A percentile compares a stretch with the other conserved stretches of the same genome.
These are phyloP conservation scores for Parachaetomium inaequale DNA, from an alignment of 495 filamentous ascomycete species.

Conservation along the genomic window DNA sequence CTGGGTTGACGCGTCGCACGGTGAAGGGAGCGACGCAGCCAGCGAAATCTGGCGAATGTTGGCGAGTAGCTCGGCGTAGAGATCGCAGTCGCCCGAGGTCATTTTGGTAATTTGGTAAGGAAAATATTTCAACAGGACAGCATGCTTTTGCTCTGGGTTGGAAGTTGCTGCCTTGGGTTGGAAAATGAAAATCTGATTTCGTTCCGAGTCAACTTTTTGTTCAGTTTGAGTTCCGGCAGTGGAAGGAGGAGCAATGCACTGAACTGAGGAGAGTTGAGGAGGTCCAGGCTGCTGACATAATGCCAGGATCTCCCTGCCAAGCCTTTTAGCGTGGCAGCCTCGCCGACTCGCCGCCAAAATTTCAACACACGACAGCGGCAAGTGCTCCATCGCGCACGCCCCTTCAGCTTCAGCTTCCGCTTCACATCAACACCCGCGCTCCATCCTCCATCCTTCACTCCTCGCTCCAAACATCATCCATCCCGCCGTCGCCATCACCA, in stretches of 20 bases:
- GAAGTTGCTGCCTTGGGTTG: background rate
- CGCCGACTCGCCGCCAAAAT: slow-evolving; percentile 20
- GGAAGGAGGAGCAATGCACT: background rate
- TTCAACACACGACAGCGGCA: slow-evolving; percentile 13
- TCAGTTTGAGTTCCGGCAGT: slow-evolving; percentile 1
- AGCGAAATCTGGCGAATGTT: slow-evolving; percentile 84
- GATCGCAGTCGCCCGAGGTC: slow-evolving; percentile 9
- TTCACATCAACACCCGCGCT: background rate
- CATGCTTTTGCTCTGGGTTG: background rate
- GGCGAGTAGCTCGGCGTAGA: slow-evolving; percentile 84
- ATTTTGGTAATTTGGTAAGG: background rate
- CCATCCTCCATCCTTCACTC: background rate
- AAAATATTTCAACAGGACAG: background rate
- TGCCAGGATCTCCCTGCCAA: background rate
- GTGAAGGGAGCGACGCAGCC: slow-evolving; percentile 60
- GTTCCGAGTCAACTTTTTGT: background rate
- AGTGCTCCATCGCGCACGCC: slow-evolving; percentile 8
- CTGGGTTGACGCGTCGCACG: slow-evolving; percentile 43
- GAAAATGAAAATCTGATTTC: background rate
- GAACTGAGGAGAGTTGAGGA: background rate
- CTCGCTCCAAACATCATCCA: background rate
- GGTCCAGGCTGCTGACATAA: slow-evolving; percentile 15
- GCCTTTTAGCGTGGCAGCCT: slow-evolving; percentile 11
- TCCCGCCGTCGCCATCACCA: slow-evolving; percentile 13
- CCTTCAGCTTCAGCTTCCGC: background rate